Evolutionary conservation across 2,329 filamentous ascomycete genomes (phyloP).

Genomic region (Xylariaceae sp.): DNA sequence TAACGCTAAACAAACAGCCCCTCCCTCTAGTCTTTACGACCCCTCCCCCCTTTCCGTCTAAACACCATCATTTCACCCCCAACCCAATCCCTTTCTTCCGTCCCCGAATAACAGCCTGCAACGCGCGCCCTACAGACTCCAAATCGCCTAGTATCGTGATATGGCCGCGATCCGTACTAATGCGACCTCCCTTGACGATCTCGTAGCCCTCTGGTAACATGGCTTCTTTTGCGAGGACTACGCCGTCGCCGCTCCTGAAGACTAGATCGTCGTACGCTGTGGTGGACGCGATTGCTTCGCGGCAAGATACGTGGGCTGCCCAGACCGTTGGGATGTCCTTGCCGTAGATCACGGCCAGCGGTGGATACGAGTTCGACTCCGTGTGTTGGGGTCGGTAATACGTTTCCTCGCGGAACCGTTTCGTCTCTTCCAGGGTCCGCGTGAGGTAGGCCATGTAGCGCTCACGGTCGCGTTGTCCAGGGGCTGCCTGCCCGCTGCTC

Average conservation of each 20-base stretch:
- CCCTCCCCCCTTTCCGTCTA: neutral
- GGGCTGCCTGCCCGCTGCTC: constrained; percentile 26
- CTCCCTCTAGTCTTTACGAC: too few species aligned
- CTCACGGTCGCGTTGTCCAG: constrained; percentile 44
- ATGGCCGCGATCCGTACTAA: constrained; percentile 79
- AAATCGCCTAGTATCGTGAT: constrained; percentile 82
- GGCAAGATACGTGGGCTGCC: constrained; percentile 66
- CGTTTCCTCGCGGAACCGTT: constrained; percentile 71
- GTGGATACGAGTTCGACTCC: constrained; percentile 69
- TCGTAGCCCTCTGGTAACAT: constrained; percentile 80
- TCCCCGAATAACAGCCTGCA: constrained; percentile 63
- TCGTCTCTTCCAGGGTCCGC: constrained; percentile 66
- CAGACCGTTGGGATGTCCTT: constrained; percentile 83
- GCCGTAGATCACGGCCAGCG: constrained; percentile 76
- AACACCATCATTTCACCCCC: neutral
- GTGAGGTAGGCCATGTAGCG: constrained; percentile 59
- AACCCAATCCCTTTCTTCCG: constrained; percentile 68
- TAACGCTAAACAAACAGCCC: too few species aligned
- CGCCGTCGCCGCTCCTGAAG: constrained; percentile 83
- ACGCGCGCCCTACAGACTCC: constrained; percentile 68
- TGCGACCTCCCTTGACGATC: constrained; percentile 64
- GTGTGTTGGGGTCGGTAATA: constrained; percentile 56
- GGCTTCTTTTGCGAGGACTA: constrained; percentile 77
- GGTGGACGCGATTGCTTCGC: constrained; percentile 66
- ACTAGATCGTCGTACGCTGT: constrained; percentile 83